phyloP scores from a whole-genome alignment of 208 protist species.

The Trypanosoma boissoni region DNA sequence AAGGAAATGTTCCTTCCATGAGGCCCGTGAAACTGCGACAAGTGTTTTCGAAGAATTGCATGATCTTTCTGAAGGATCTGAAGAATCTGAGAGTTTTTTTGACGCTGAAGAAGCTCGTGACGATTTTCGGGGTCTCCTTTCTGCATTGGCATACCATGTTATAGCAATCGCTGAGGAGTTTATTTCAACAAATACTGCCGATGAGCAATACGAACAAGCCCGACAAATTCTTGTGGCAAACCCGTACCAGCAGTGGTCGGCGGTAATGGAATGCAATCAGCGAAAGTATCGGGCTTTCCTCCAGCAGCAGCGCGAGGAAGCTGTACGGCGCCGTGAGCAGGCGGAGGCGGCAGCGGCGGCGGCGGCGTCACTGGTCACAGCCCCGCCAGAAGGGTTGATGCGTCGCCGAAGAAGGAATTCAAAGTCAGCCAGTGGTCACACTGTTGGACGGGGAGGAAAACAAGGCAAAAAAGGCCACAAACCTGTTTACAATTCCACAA shows the following conservation, averaged over 20 bases:
- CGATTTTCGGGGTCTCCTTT: constrained; percentile 16
- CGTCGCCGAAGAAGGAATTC: too few species aligned
- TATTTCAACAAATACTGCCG: constrained; percentile 4
- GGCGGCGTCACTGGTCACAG: too few species aligned
- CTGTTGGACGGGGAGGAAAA: too few species aligned
- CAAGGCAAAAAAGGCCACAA: constrained; percentile 7
- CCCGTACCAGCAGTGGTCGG: constrained; percentile 29
- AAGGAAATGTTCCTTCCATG: constrained; percentile 19
- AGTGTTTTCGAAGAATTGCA: constrained; percentile 8
- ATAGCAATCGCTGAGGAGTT: constrained; percentile 28
- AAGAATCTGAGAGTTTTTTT: not conserved
- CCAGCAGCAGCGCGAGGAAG: constrained; percentile 18
- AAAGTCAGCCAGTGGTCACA: too few species aligned
- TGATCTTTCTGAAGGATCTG: not conserved
- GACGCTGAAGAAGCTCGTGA: not conserved
- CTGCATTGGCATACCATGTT: constrained; percentile 21
- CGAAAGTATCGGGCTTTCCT: constrained; percentile 15
- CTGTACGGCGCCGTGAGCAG: not conserved
- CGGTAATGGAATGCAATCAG: constrained; percentile 13
- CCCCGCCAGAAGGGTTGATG: too few species aligned
- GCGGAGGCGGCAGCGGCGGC: constrained; percentile 13
- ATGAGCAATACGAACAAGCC: constrained; percentile 9
- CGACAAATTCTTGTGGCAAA: constrained; percentile 8
- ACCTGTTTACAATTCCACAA: not conserved
- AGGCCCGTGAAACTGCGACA: constrained; percentile 13